A percentile compares a stretch with the other conserved stretches of the same genome.
Conservation (phyloP, 2,329 filamentous ascomycete species). For the Didymella pomorum region DNA sequence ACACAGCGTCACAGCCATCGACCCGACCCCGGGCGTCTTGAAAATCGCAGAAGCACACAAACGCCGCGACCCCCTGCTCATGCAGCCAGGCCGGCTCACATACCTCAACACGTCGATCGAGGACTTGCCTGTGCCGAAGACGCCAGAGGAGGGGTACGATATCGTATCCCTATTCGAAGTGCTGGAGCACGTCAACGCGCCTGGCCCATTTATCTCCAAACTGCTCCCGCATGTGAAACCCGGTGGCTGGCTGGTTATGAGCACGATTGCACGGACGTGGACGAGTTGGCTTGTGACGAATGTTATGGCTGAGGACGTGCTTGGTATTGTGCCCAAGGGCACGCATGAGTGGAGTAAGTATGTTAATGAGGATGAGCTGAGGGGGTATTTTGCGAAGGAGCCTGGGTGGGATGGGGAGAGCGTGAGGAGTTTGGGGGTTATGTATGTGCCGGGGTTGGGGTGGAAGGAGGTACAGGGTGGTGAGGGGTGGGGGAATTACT, state of each 20-base stretch:
- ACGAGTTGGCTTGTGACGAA: slow-evolving; percentile 93
- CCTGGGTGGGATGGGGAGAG: slow-evolving; percentile 57
- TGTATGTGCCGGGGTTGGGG: slow-evolving; percentile 89
- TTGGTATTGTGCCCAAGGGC: slow-evolving; percentile 86
- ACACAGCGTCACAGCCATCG: slow-evolving; percentile 74
- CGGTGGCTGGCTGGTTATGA: slow-evolving; percentile 91
- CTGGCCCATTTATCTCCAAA: slow-evolving; percentile 74
- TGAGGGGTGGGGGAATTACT: slow-evolving; percentile 93
- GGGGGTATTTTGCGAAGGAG: slow-evolving; percentile 55
- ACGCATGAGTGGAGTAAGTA: slow-evolving; percentile 98
- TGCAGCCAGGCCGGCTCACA: slow-evolving; percentile 62
- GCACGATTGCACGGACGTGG: slow-evolving; percentile 90
- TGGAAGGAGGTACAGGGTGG: slow-evolving; percentile 85
- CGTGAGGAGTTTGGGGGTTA: slow-evolving; percentile 75
- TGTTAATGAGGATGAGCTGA: slow-evolving; percentile 83
- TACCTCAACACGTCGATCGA: slow-evolving; percentile 85
- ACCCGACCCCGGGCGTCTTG: slow-evolving; percentile 78
- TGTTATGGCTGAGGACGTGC: slow-evolving; percentile 84
- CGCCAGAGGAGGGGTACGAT: slow-evolving; percentile 67
- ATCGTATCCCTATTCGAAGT: slow-evolving; percentile 92
- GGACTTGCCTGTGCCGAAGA: slow-evolving; percentile 58
- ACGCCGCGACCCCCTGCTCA: slow-evolving; percentile 73
- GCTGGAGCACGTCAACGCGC: slow-evolving; percentile 86
- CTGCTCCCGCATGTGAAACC: slow-evolving; percentile 81
- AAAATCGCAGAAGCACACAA: slow-evolving; percentile 79